phyloP scores from a whole-genome alignment of 1,284 basidiomycete species.

The Serendipita sp. region DNA sequence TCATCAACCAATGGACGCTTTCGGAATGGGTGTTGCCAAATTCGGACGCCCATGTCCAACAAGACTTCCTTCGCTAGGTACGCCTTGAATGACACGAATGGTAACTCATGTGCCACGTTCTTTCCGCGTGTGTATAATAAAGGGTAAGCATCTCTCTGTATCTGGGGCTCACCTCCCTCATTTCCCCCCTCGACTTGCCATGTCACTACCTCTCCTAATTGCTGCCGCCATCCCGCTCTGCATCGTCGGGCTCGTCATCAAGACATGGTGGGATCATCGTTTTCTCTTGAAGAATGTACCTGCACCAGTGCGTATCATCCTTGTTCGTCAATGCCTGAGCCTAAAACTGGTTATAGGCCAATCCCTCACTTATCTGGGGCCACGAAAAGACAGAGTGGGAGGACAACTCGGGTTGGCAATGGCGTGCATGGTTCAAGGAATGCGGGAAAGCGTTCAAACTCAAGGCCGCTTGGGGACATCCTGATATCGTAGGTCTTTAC shows the following conservation, averaged over 20 bases:
- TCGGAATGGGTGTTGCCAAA: too few species aligned
- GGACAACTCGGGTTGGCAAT: constrained; percentile 1
- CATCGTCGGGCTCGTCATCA: background rate
- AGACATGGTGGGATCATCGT: background rate
- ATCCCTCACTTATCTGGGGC: constrained; percentile 3
- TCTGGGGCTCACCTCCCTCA: background rate
- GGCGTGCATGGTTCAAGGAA: constrained; percentile 7
- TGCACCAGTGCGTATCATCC: background rate
- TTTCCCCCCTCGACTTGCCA: background rate
- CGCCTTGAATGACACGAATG: background rate
- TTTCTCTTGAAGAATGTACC: background rate
- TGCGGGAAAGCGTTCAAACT: constrained; percentile 9
- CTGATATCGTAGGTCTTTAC: constrained; percentile 6
- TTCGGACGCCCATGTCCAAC: background rate
- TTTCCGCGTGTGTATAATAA: background rate
- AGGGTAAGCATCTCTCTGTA: background rate
- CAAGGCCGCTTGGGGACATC: constrained; percentile 8
- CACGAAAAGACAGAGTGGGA: constrained; percentile 8
- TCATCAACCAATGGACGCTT: too few species aligned
- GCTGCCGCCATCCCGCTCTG: background rate
- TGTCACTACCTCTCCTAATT: constrained; percentile 3
- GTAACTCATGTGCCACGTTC: background rate
- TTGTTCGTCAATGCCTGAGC: background rate
- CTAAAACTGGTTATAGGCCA: background rate
- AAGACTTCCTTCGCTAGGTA: background rate